phyloP scores from a whole-genome alignment of 1,284 basidiomycete species.

The Marasmius oreades region DNA sequence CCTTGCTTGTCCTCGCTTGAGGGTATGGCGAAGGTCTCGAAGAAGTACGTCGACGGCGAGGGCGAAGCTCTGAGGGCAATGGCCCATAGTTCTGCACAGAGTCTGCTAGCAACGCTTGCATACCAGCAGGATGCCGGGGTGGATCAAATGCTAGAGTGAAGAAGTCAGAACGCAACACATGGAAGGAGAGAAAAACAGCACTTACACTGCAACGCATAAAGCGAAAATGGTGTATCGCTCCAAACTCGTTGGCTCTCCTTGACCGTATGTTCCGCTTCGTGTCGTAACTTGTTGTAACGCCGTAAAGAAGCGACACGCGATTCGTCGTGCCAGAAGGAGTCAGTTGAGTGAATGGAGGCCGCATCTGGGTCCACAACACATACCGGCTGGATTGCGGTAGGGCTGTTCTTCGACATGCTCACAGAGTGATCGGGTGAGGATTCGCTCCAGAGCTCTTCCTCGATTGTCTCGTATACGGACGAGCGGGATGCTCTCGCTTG shows the following conservation, averaged over 20 bases:
- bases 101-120: constrained; percentile 70
- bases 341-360: constrained; percentile 39
- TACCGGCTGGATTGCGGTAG: constrained; percentile 39
- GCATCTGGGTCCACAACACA: constrained; percentile 57
- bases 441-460: constrained; percentile 57
- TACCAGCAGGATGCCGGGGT: constrained; percentile 57
- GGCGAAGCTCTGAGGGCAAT: constrained; percentile 64
- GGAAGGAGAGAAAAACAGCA: constrained; percentile 13
- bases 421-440: constrained; percentile 19
- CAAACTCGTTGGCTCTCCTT: constrained; percentile 62
- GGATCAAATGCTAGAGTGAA: constrained; percentile 60
- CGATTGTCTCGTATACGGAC: constrained; percentile 75
- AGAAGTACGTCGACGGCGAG: constrained; percentile 54
- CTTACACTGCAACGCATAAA: constrained; percentile 71
- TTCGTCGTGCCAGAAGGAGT: constrained; percentile 55
- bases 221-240: constrained; percentile 70
- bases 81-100: constrained; percentile 68
- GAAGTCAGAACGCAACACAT: constrained; percentile 11
- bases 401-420: constrained; percentile 27
- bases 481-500: constrained; percentile 57
- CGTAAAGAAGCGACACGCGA: constrained; percentile 55
- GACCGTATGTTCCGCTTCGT: constrained; percentile 66
- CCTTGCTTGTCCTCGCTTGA: constrained; percentile 38
- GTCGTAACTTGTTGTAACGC: constrained; percentile 63
- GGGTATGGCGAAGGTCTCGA: constrained; percentile 75